phyloP scores from a whole-genome alignment of 1,284 basidiomycete genomes.

The Ceratobasidium sp. region DNA sequence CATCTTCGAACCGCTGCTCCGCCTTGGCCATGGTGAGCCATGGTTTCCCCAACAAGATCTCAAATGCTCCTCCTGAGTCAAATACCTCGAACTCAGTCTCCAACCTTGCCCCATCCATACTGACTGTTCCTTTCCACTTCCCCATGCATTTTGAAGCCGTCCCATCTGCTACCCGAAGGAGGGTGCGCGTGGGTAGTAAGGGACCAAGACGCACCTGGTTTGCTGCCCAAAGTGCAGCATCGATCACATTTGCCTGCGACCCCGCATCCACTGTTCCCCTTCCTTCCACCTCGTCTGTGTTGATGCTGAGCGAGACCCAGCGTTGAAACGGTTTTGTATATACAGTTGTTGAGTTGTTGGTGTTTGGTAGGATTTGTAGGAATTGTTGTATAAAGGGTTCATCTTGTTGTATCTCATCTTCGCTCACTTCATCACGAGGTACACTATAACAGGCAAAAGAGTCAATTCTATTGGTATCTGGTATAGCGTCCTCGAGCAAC shows the following conservation, averaged over 20 bases:
- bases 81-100: slow-evolving; percentile 50
- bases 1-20: slow-evolving; percentile 47
- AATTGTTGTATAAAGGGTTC: not conserved
- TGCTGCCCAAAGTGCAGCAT: slow-evolving; percentile 42
- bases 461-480: not conserved
- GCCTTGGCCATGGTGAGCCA: slow-evolving; percentile 46
- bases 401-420: not conserved
- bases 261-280: slow-evolving; percentile 46
- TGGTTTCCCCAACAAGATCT: slow-evolving; percentile 50
- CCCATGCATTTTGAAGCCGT: slow-evolving; percentile 45
- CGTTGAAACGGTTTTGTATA: not conserved
- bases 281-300: not conserved
- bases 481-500: slow-evolving; percentile 1
- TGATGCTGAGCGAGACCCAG: not conserved
- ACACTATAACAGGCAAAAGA: not conserved
- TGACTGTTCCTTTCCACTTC: slow-evolving; percentile 47
- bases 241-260: slow-evolving; percentile 48
- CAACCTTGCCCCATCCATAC: slow-evolving; percentile 40
- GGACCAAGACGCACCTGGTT: slow-evolving; percentile 41
- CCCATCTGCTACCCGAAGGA: slow-evolving; percentile 49
- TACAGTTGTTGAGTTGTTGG: not conserved
- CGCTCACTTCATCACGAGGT: not conserved
- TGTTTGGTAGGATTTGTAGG: not conserved
- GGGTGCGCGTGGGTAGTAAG: slow-evolving; percentile 41
- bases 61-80: slow-evolving; percentile 49